Base-by-base conservation (phyloP, 306 rosid genomes). In the Dryas drummondii region DNA sequence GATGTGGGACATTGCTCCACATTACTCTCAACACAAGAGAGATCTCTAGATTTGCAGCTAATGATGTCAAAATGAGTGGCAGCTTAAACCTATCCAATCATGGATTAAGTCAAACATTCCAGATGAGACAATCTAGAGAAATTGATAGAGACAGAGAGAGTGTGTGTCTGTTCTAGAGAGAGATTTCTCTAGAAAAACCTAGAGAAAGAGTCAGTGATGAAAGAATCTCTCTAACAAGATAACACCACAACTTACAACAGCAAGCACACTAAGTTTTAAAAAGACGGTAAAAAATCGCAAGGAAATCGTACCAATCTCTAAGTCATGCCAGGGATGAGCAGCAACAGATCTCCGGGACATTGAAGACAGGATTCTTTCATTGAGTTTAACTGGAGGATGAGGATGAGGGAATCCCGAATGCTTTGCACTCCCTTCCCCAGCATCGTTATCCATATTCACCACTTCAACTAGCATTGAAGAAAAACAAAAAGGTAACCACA, bases 281-380 rank as follows among this genome's bases (percentile, higher is more conserved):
- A 44, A 44, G 9, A 68, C 7, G 3, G 9, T 22, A 0, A 44
- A 76, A 45, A 32, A 49, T 65, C 57, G 32, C 15, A 55, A 45
- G 14, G 41, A 58, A 14, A 44, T 10, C 32, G 22, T 81, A 94
- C 99, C 97, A 45, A 94, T 94, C 88, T 94, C 99, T 49, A 94
- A 78, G 76, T 94, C 99, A 59, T 94, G 99, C 99, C 99, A 94
- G 42, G 99, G 97, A 79, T 94, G 99, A 81, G 98, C 98, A 67
- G 98, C 98, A 75, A 91, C 78, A 66, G 96, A 81, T 88, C 97
- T 91, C 66, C 92, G 76, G 0, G 96, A 90, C 88, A 94, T 70
- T 0, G 98, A 94, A 75, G 96, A 83, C 58, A 94, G 91, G 61
- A 91, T 94, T 78, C 98, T 86, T 81, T 94, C 97, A 82, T 94